Percentiles rank a stretch among this genome's conserved stretches.
These are phyloP conservation scores for Tulasnella sp. DNA, from an alignment of 768 basidiomycete genomes.

Conservation along the genomic window DNA sequence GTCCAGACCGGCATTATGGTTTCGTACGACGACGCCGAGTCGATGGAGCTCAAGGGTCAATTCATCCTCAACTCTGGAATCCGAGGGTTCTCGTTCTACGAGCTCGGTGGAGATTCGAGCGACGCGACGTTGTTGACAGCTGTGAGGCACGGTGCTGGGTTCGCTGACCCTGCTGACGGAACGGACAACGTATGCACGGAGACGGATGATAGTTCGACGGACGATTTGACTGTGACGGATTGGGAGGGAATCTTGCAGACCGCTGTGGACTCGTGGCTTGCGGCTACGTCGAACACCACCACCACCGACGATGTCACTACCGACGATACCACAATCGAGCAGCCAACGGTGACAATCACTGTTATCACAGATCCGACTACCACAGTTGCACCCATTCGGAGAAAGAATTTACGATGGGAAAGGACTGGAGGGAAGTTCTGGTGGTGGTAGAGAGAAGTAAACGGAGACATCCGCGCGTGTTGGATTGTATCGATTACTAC, in stretches of 20 bases:
- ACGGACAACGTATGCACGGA: not conserved
- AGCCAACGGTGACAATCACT: not conserved
- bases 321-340: not conserved
- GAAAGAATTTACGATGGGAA: not conserved
- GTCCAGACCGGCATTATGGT: conserved; percentile 6
- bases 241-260: not conserved
- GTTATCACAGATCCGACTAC: not conserved
- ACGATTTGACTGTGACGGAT: not conserved
- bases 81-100: conserved; percentile 15
- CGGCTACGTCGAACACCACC: not conserved
- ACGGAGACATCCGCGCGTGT: not conserved
- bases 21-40: conserved; percentile 16
- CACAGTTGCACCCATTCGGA: not conserved
- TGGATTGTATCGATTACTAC: not conserved
- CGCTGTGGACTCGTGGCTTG: not conserved
- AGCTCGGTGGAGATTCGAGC: conserved; percentile 10
- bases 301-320: not conserved
- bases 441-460: not conserved
- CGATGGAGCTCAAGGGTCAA: conserved; percentile 14
- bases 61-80: conserved; percentile 13
- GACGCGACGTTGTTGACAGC: conserved; percentile 10
- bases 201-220: not conserved
- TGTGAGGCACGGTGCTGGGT: conserved; percentile 15
- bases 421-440: not conserved
- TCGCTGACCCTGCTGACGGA: not conserved